Evolutionary conservation across 2,329 filamentous ascomycete genomes (phyloP), one percentile per base, ranked within the genome.

Genomic region (Purpureocillium lavendulum): DNA sequence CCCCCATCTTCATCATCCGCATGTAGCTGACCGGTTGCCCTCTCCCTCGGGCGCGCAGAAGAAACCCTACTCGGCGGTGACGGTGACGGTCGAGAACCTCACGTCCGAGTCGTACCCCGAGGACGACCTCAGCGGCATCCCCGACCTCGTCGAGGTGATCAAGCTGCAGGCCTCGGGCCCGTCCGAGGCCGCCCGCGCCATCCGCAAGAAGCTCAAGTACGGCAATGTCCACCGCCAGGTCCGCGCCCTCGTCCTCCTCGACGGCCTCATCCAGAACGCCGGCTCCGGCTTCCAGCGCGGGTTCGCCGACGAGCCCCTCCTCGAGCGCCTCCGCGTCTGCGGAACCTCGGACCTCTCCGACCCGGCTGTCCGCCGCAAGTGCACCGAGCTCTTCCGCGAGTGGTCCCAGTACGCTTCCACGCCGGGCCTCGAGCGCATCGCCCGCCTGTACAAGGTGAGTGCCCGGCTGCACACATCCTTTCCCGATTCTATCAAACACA

Each of bases 181-280:
- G 2, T 76, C 79, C 11, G 92, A 98, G 68, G 89, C 89, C 43
- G 87, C 90, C 39, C 80, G 92, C 56, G 89, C 92, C 35, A 77
- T 98, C 52, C 80, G 92, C 44, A 98, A 98, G 76, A 97, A 97
- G 70, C 77, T 98, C 73, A 98, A 98, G 68, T 97, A 98, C 63
- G 92, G 92, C 52, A 94, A 80, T 54, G 73, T 86, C n/a, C 90
- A 97, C 61, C 83, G 88, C 36, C 92, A 98, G 62, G 73, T 97
- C 28, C 80, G 92, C 43, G 85, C 92, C 29, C 75, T 98, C 16
- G 83, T 84, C 10, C 82, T 98, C 36, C 75, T 98, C 2, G 92
- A 98, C 58, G 89, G 86, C 32, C 72, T 98, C 30, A 92, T 98
- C 44, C 87, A 96, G 57, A 98, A 98, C 65, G 89, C 88, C 3